Percentiles rank a stretch among this genome's conserved stretches.
These are phyloP conservation scores for Rubroboletus satanas DNA, from an alignment of 768 basidiomycete genomes.

Conservation along the genomic window DNA sequence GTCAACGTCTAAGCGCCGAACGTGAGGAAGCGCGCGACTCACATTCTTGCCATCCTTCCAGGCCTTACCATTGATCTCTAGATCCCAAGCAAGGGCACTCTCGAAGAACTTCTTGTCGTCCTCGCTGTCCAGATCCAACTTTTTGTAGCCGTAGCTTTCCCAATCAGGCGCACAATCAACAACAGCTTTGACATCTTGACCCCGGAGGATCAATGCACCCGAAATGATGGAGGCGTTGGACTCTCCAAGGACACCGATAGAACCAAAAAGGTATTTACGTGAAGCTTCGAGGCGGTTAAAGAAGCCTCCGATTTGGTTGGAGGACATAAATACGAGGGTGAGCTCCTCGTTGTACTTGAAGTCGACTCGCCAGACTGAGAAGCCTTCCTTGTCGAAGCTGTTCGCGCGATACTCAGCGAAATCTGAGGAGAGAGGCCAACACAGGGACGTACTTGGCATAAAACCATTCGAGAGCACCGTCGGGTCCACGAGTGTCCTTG, in stretches of 20 bases:
- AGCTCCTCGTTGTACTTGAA: constrained; percentile 98
- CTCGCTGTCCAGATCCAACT: constrained; percentile 67
- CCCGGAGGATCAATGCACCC: constrained; percentile 81
- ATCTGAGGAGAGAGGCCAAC: background rate
- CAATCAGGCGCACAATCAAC: constrained; percentile 85
- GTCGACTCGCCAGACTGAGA: constrained; percentile 87
- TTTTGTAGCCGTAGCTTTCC: constrained; percentile 82
- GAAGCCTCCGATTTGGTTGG: constrained; percentile 92
- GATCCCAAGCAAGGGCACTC: constrained; percentile 90
- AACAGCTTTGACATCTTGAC: constrained; percentile 65
- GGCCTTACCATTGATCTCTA: constrained; percentile 81
- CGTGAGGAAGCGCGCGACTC: constrained; percentile 34
- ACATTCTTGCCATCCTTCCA: constrained; percentile 92
- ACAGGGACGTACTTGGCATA: constrained; percentile 71
- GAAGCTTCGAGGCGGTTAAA: constrained; percentile 98
- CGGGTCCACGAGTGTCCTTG: constrained; percentile 87
- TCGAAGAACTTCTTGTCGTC: constrained; percentile 90
- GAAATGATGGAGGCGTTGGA: constrained; percentile 74
- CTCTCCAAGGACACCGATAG: constrained; percentile 84
- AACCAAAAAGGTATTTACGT: constrained; percentile 94
- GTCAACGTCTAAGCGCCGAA: background rate
- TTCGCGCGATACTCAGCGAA: constrained; percentile 5
- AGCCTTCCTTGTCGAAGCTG: constrained; percentile 86
- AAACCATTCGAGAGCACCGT: constrained; percentile 91
- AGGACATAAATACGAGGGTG: constrained; percentile 90